Conservation (phyloP, 441 rosid species). For the Geranium incanum region DNA sequence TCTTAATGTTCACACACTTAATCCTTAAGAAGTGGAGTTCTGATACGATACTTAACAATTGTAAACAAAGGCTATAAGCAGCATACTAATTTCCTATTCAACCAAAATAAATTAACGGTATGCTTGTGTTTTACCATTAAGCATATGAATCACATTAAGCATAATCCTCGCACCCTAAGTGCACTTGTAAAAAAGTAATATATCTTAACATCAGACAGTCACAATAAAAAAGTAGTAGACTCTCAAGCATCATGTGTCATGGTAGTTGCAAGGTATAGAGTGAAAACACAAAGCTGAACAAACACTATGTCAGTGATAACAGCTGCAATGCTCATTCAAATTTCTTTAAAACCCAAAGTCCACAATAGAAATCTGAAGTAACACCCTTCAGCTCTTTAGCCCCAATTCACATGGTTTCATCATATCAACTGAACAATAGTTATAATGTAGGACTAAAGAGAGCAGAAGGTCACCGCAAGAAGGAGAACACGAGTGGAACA, state of each 20-base stretch:
- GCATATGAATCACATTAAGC: background rate
- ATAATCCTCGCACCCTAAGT: background rate
- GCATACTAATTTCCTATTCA: background rate
- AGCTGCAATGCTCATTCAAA: background rate
- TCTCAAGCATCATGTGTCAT: background rate
- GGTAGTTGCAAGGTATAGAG: background rate
- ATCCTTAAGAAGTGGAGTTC: background rate
- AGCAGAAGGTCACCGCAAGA: slow-evolving; percentile 13
- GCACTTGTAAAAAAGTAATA: background rate
- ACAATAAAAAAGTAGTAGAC: background rate
- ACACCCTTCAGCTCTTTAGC: background rate
- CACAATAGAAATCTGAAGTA: background rate
- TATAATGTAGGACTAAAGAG: too few species aligned
- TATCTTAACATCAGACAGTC: background rate
- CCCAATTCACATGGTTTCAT: background rate
- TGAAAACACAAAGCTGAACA: background rate
- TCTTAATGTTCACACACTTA: background rate
- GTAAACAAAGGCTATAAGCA: background rate
- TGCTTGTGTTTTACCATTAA: background rate
- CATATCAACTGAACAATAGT: background rate
- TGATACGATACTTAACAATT: background rate
- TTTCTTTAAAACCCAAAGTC: background rate
- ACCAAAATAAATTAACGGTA: too few species aligned
- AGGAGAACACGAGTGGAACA: slow-evolving; percentile 14
- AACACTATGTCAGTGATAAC: background rate